Percentiles rank a stretch among this genome's conserved stretches.
These are phyloP conservation scores for Fomitopsis schrenkii DNA, from an alignment of 1,284 basidiomycete species.

Conservation along the genomic window DNA sequence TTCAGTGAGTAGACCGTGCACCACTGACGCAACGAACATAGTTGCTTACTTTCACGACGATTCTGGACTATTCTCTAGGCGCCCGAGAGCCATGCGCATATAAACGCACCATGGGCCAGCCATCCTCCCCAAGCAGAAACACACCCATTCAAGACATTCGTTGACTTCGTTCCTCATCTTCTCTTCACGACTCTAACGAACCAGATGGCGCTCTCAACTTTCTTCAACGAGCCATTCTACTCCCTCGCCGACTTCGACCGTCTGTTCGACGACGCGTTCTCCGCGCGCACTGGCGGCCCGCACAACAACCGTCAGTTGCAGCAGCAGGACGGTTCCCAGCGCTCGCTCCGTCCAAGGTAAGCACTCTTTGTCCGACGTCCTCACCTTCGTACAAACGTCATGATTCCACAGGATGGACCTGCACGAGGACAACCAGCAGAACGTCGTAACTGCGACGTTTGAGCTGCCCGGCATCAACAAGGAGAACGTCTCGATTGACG, in stretches of 20 bases:
- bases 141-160: not conserved
- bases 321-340: constrained; percentile 6
- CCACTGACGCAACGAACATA: too few species aligned
- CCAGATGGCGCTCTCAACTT: constrained; percentile 24
- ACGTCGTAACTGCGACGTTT: constrained; percentile 44
- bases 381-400: not conserved
- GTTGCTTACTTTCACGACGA: not conserved
- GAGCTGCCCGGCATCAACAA: constrained; percentile 46
- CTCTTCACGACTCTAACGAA: not conserved
- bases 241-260: constrained; percentile 39
- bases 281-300: constrained; percentile 17
- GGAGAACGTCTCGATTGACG: constrained; percentile 39
- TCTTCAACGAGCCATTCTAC: constrained; percentile 46
- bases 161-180: not conserved
- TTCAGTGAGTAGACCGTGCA: too few species aligned
- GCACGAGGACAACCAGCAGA: constrained; percentile 37
- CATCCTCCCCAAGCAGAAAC: not conserved
- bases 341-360: constrained; percentile 25
- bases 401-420: constrained; percentile 39
- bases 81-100: not conserved
- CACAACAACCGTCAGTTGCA: constrained; percentile 8
- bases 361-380: not conserved
- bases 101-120: not conserved
- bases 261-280: constrained; percentile 44
- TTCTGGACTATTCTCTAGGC: not conserved